These are phyloP conservation scores for Chrysoporthe deuterocubensis DNA, from an alignment of 2,329 filamentous ascomycete genomes.

Conservation along the genomic window DNA sequence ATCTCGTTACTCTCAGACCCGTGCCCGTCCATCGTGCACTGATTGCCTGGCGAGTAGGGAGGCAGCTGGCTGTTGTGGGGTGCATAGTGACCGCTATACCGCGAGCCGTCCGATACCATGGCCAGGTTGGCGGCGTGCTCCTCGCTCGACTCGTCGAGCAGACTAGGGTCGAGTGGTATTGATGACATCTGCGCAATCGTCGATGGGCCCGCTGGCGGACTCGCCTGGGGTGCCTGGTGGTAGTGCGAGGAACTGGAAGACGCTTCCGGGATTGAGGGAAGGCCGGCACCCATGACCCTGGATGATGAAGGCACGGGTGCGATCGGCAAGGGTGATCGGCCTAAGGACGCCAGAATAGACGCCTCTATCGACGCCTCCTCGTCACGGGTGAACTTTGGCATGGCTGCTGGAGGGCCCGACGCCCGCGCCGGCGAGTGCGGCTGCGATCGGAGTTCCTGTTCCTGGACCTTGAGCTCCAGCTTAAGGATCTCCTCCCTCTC, in stretches of 20 bases:
- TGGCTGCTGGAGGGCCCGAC: neutral
- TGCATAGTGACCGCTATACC: slow-evolving; percentile 27
- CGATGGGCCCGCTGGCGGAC: neutral
- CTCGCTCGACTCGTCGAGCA: slow-evolving; percentile 24
- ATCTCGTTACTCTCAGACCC: slow-evolving; percentile 42
- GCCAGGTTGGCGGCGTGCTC: slow-evolving; percentile 37
- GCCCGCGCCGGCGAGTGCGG: neutral
- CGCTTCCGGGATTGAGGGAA: slow-evolving; percentile 11
- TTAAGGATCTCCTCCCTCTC: slow-evolving; percentile 34
- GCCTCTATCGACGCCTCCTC: slow-evolving; percentile 6
- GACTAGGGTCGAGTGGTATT: neutral
- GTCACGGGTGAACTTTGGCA: neutral
- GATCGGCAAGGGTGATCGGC: neutral
- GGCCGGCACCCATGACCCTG: neutral
- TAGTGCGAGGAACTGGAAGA: neutral
- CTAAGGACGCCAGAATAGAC: slow-evolving; percentile 4
- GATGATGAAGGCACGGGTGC: neutral
- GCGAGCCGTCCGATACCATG: slow-evolving; percentile 39
- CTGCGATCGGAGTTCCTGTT: slow-evolving; percentile 19
- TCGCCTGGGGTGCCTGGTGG: neutral
- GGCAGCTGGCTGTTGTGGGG: slow-evolving; percentile 27
- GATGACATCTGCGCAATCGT: neutral
- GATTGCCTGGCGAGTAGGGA: slow-evolving; percentile 33
- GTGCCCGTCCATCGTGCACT: slow-evolving; percentile 41
- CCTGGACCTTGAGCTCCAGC: slow-evolving; percentile 33